These are phyloP conservation scores for Fusarium pilosicola DNA, from an alignment of 2,329 filamentous ascomycete species.

Conservation along the genomic window DNA sequence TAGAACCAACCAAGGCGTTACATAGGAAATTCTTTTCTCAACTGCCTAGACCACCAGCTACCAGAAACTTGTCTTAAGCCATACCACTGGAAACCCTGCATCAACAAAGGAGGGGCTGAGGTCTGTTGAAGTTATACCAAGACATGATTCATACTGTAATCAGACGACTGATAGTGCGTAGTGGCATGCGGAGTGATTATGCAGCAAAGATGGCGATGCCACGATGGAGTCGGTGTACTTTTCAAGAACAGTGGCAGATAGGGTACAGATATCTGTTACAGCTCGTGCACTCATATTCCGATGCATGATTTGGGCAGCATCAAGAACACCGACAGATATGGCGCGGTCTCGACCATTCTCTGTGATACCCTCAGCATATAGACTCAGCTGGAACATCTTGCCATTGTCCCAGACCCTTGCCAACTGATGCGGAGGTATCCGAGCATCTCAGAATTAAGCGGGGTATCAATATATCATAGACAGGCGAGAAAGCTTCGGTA, in stretches of 20 bases:
- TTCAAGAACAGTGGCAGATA: neutral
- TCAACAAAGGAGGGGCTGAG: neutral
- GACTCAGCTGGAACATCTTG: neutral
- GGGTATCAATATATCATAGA: neutral
- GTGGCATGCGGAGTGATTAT: accelerated
- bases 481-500: neutral
- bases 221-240: neutral
- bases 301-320: neutral
- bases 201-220: neutral
- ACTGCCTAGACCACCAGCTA: neutral
- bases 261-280: neutral
- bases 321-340: too few species aligned
- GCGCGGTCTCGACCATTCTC: neutral
- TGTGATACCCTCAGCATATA: neutral
- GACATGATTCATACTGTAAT: neutral
- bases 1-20: accelerated
- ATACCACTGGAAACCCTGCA: neutral
- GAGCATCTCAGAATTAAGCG: neutral
- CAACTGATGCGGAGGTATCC: neutral
- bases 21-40: neutral
- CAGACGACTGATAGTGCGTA: neutral
- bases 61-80: neutral
- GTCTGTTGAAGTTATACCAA: neutral
- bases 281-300: neutral
- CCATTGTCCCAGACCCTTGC: neutral